phyloP scores from a whole-genome alignment of 257 asterid genomes.

The Lithospermum erythrorhizon region DNA sequence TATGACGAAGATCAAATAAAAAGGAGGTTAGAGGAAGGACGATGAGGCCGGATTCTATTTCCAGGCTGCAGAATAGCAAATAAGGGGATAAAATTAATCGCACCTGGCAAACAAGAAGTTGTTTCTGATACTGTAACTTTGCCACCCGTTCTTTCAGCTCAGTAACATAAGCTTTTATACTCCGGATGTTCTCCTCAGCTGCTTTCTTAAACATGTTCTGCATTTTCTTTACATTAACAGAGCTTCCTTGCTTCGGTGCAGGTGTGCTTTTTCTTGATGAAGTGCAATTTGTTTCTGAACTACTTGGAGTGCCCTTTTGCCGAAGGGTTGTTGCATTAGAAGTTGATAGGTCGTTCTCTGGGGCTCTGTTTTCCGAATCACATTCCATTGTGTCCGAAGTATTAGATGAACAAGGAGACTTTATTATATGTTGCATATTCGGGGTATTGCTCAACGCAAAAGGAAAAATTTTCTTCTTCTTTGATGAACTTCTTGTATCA shows the following conservation, averaged over 20 bases:
- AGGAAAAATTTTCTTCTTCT: slow-evolving; percentile 58
- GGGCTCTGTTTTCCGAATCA: slow-evolving; percentile 66
- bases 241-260: slow-evolving; percentile 38
- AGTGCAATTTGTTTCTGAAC: slow-evolving; percentile 25
- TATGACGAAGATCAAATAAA: background rate
- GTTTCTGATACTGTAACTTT: slow-evolving; percentile 94
- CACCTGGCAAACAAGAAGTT: slow-evolving; percentile 95
- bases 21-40: background rate
- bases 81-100: background rate
- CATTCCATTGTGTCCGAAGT: slow-evolving; percentile 38
- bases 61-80: too few relatives aligned
- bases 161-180: slow-evolving; percentile 75
- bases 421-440: slow-evolving; percentile 56
- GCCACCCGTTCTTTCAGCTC: slow-evolving; percentile 94
- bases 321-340: slow-evolving; percentile 15
- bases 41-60: background rate
- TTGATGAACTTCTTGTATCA: slow-evolving; percentile 35
- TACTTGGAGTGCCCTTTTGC: slow-evolving; percentile 27
- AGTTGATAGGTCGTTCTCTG: slow-evolving; percentile 29
- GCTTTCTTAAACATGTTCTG: slow-evolving; percentile 89
- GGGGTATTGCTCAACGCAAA: slow-evolving; percentile 60
- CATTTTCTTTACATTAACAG: slow-evolving; percentile 73
- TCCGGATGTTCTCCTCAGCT: slow-evolving; percentile 78
- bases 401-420: slow-evolving; percentile 75
- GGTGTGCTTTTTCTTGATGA: slow-evolving; percentile 38